Evolutionary conservation across 768 basidiomycete species (phyloP).

Genomic region (Kwoniella sp.): DNA sequence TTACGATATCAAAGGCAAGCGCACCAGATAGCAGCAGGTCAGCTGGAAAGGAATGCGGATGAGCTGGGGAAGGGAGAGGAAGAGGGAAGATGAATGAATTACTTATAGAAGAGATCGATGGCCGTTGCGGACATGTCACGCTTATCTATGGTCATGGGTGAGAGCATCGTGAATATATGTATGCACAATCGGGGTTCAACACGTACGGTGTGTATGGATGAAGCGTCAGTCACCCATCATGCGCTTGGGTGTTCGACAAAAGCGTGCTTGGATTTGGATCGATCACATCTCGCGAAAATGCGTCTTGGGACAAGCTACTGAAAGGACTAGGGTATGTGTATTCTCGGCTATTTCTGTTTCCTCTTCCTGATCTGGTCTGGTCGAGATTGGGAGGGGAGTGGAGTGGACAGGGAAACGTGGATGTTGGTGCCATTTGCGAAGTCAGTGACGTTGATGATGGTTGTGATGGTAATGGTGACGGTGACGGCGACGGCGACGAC

Average conservation of each 20-base stretch:
- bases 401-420: not conserved
- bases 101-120: too few species aligned
- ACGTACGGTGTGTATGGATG: not conserved
- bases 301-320: not conserved
- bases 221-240: not conserved
- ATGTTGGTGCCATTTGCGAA: not conserved
- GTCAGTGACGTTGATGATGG: not conserved
- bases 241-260: not conserved
- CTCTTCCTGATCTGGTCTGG: not conserved
- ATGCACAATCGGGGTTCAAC: not conserved
- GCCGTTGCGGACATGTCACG: too few species aligned
- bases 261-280: not conserved
- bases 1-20: too few species aligned
- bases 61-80: too few species aligned
- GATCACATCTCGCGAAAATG: not conserved
- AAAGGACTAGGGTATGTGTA: not conserved
- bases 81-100: too few species aligned
- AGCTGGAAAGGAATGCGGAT: not conserved
- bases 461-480: constrained; percentile 1
- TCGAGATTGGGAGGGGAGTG: not conserved
- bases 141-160: too few species aligned
- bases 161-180: too few species aligned
- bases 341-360: not conserved
- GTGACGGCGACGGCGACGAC: not conserved
- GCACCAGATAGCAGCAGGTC: too few species aligned